phyloP scores from a whole-genome alignment of 805 yeast genomes.

The Metschnikowia proteae region DNA sequence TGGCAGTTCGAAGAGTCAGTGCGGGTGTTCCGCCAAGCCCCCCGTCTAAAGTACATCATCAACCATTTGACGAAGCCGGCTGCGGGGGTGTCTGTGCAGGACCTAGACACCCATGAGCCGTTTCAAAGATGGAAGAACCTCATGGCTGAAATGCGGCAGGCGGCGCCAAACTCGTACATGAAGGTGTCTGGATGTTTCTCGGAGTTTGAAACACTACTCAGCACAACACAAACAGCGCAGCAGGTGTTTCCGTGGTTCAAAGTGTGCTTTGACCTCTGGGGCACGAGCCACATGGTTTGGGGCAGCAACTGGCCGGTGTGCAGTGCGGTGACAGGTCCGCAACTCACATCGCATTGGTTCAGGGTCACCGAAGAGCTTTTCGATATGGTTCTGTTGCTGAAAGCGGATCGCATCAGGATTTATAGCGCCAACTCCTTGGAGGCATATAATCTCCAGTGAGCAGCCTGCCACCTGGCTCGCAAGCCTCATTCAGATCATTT shows the following conservation, averaged over 20 bases:
- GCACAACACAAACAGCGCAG: slow-evolving; percentile 10
- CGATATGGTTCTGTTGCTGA: slow-evolving; percentile 13
- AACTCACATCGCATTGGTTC: slow-evolving; percentile 23
- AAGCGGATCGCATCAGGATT: slow-evolving; percentile 14
- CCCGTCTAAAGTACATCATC: slow-evolving; percentile 29
- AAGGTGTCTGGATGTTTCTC: slow-evolving; percentile 43
- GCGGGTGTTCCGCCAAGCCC: slow-evolving; percentile 23
- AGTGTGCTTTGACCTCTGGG: slow-evolving; percentile 30
- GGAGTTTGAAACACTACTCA: slow-evolving; percentile 21
- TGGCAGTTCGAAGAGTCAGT: slow-evolving; percentile 40
- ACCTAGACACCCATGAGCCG: slow-evolving; percentile 4
- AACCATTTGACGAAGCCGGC: slow-evolving; percentile 45
- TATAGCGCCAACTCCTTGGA: slow-evolving; percentile 16
- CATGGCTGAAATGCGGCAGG: slow-evolving; percentile 19
- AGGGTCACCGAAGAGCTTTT: slow-evolving; percentile 17
- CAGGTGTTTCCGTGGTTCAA: slow-evolving; percentile 31
- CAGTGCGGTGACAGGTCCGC: slow-evolving; percentile 19
- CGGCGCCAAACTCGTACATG: slow-evolving; percentile 25
- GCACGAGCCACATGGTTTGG: slow-evolving; percentile 29
- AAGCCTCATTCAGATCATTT: background rate
- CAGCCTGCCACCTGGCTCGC: too few species aligned
- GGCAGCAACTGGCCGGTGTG: slow-evolving; percentile 48
- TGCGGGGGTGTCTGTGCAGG: slow-evolving; percentile 12
- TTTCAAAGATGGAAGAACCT: slow-evolving; percentile 20
- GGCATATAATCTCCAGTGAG: slow-evolving; percentile 19